Evolutionary conservation across 768 basidiomycete species (phyloP), one percentile per base, ranked within the genome.

Genomic region (Agaricus blazei): DNA sequence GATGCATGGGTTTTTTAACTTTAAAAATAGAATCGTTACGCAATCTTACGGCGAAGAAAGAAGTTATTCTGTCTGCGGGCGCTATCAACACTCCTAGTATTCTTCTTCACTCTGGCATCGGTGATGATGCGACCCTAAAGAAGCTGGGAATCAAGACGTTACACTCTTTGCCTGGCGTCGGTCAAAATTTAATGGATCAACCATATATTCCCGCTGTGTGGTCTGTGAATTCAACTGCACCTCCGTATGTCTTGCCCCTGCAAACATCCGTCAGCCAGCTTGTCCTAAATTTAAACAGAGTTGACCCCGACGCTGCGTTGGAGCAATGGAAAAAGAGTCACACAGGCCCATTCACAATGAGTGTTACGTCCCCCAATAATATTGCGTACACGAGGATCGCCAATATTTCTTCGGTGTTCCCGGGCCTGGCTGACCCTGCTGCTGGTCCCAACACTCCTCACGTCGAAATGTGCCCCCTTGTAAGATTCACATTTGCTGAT

Each of bases 1-100:
- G 24, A 46, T 37, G 51, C 24, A 19, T 9, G 58, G 54, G 19
- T 19, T 19, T 23, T 19, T 56, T 55, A 9, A 26, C 38, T 7
- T 19, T 4, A 3, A 44, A 44, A 41, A 1, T 31, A 27, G 11
- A 42, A 2, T 45, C 48, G 23, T 42, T 59, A 14, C 27, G 24
- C 27, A 43, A 26, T 4, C 45, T 68, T 24, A 65, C 55, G 4
- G 83, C 82, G 0, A 64, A 62, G 54, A 81, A 78, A 57, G 83
- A 85, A 60, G 70, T 85, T 41, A 72, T 85, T 5, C 61, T 85
- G 8, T 67, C 66, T 1, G 71, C 71, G 24, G 74, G 74, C 4
- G 59, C 66, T 2, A 60, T 72, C 44, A 70, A 65, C 5, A 70
- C 68, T 9, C 71, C 72, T 0, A 62, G 65, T 4, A 63, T 73